Evolutionary conservation across 345 rosid species (phyloP).

Genomic region (Hypericum perforatum): DNA sequence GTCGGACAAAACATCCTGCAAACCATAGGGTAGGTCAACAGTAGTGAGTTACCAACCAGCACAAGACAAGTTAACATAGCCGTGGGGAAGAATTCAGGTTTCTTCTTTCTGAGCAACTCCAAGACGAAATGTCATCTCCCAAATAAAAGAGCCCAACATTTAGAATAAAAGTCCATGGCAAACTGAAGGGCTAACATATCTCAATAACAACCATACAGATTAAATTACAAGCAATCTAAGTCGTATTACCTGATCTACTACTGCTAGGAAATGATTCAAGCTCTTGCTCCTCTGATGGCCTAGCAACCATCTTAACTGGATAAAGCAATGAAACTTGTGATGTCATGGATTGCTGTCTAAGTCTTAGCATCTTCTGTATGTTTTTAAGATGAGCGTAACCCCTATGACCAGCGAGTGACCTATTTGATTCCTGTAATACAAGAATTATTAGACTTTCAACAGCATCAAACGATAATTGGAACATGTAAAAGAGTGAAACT

Average conservation of each 20-base stretch:
- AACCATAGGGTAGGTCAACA: no score
- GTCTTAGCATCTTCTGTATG: slow-evolving; percentile 63
- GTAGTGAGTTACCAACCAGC: no score
- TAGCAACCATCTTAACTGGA: slow-evolving; percentile 64
- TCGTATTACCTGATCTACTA: slow-evolving; percentile 56
- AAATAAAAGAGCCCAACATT: no score
- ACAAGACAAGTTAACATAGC: no score
- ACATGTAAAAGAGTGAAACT: background rate
- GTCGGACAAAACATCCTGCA: no score
- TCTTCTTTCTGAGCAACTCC: no score
- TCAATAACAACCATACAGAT: no score
- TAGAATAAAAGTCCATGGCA: no score
- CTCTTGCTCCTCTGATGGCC: slow-evolving; percentile 82
- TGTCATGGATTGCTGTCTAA: slow-evolving; percentile 79
- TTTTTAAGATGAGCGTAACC: slow-evolving; percentile 50
- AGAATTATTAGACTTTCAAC: background rate
- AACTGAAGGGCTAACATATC: no score
- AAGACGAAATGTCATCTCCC: no score
- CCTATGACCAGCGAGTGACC: slow-evolving; percentile 52
- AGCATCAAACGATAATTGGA: background rate
- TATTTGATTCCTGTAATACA: slow-evolving; percentile 39
- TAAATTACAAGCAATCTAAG: background rate
- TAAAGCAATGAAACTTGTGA: slow-evolving; percentile 77
- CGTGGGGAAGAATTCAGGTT: no score
- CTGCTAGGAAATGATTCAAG: slow-evolving; percentile 77